A percentile compares a stretch with the other conserved stretches of the same genome.
These are phyloP conservation scores for Drechslerella coelobrocha DNA, from an alignment of 2,329 filamentous ascomycete genomes.

Conservation along the genomic window DNA sequence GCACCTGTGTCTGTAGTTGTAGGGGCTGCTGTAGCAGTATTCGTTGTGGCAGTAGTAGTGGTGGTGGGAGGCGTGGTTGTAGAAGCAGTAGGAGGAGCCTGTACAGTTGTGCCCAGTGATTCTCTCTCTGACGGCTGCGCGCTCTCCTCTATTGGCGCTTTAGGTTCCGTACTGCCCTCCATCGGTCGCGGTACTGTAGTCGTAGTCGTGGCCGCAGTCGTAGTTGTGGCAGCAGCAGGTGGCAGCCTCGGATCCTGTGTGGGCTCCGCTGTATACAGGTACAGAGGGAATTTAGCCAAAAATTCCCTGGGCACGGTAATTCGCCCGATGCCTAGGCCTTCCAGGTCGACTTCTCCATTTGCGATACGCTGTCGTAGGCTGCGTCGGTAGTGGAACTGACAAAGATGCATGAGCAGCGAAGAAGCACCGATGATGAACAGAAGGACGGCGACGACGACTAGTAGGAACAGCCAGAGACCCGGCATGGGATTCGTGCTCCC, in stretches of 20 bases:
- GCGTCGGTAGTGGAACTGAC: slow-evolving; percentile 74
- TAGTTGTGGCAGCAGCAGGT: slow-evolving; percentile 12
- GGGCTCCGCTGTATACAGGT: slow-evolving; percentile 69
- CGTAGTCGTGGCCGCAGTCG: not conserved
- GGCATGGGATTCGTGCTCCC: slow-evolving; percentile 65
- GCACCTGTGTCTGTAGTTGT: slow-evolving; percentile 6
- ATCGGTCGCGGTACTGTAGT: not conserved
- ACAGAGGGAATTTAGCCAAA: slow-evolving; percentile 77
- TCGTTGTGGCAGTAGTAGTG: not conserved
- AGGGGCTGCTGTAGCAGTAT: not conserved
- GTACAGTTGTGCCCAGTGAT: too few relatives aligned
- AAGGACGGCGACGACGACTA: slow-evolving; percentile 74
- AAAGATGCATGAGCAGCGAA: slow-evolving; percentile 75
- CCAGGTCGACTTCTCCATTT: slow-evolving; percentile 81
- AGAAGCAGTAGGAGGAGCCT: slow-evolving; percentile 9
- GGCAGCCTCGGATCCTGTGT: slow-evolving; percentile 8
- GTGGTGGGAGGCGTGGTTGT: not conserved
- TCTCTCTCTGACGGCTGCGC: too few relatives aligned
- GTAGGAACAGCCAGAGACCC: slow-evolving; percentile 79
- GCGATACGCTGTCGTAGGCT: slow-evolving; percentile 73
- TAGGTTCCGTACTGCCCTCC: not conserved
- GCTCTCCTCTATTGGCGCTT: not conserved
- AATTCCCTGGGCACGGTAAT: slow-evolving; percentile 76
- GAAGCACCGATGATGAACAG: slow-evolving; percentile 71
- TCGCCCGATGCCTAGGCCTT: slow-evolving; percentile 82